Conservation (phyloP, 2,329 filamentous ascomycete genomes). For the Pseudogymnoascus sp. region DNA sequence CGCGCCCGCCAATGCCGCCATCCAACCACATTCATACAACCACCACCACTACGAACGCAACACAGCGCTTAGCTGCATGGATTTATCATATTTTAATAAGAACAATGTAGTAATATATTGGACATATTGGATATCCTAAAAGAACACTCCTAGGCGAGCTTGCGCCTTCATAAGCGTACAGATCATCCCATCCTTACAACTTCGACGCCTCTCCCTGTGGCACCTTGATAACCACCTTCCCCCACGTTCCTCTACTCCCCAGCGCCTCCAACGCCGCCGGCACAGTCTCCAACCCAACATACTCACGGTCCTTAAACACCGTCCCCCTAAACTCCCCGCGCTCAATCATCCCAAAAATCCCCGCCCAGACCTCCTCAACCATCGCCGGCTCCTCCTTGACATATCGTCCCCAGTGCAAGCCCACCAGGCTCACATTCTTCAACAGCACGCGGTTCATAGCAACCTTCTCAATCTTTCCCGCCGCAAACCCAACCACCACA, state of each 20-base stretch:
- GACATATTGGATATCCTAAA: not conserved
- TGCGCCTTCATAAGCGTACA: not conserved
- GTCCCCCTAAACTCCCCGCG: slow-evolving; percentile 75
- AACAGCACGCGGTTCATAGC: slow-evolving; percentile 85
- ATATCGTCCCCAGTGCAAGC: slow-evolving; percentile 88
- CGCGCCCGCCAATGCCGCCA: not conserved
- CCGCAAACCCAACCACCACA: slow-evolving; percentile 82
- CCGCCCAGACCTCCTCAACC: slow-evolving; percentile 69
- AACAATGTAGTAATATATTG: not conserved
- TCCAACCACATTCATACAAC: not conserved
- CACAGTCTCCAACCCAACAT: slow-evolving; percentile 72
- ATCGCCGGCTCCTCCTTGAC: slow-evolving; percentile 61
- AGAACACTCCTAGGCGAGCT: not conserved
- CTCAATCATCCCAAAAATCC: slow-evolving; percentile 68
- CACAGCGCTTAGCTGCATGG: not conserved
- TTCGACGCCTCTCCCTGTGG: slow-evolving; percentile 56
- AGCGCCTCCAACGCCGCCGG: slow-evolving; percentile 68
- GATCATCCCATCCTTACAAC: slow-evolving; percentile 31
- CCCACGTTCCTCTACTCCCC: slow-evolving; percentile 80
- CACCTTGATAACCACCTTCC: slow-evolving; percentile 87
- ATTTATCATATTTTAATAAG: not conserved
- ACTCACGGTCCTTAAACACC: slow-evolving; percentile 72
- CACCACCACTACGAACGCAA: not conserved
- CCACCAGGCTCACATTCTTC: slow-evolving; percentile 88
- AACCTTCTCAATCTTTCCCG: slow-evolving; percentile 80